Conservation (phyloP, 2,329 filamentous ascomycete species). For the Moelleriella libera region DNA sequence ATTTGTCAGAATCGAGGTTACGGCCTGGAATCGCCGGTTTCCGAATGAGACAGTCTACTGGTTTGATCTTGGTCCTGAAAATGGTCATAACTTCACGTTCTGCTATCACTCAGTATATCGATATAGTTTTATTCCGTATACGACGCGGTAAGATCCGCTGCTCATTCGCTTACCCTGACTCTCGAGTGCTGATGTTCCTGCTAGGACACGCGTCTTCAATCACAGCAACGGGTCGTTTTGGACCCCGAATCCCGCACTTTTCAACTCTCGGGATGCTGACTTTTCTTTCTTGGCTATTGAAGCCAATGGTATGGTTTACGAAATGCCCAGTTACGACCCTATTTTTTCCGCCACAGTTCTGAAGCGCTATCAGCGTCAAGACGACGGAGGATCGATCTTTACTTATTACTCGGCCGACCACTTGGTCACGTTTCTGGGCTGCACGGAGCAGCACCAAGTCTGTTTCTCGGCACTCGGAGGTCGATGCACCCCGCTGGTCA, state of each 20-base stretch:
- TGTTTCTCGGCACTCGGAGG: background rate
- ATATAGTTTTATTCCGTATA: background rate
- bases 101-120: background rate
- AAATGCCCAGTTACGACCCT: background rate
- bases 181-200: background rate
- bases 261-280: background rate
- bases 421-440: conserved; percentile 20
- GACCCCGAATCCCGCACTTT: background rate
- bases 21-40: background rate
- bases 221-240: background rate
- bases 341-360: background rate
- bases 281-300: background rate
- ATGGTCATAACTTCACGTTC: background rate
- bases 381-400: background rate
- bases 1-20: background rate
- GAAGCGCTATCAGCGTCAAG: too few species aligned
- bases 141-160: background rate
- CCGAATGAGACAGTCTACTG: background rate
- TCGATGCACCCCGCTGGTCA: background rate
- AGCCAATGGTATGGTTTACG: background rate
- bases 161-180: background rate
- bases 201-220: background rate
- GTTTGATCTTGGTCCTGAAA: background rate
- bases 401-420: background rate
- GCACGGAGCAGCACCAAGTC: conserved; percentile 14